Base-by-base conservation (phyloP, 768 basidiomycete species). In the Lactarius pseudohatsudake region DNA sequence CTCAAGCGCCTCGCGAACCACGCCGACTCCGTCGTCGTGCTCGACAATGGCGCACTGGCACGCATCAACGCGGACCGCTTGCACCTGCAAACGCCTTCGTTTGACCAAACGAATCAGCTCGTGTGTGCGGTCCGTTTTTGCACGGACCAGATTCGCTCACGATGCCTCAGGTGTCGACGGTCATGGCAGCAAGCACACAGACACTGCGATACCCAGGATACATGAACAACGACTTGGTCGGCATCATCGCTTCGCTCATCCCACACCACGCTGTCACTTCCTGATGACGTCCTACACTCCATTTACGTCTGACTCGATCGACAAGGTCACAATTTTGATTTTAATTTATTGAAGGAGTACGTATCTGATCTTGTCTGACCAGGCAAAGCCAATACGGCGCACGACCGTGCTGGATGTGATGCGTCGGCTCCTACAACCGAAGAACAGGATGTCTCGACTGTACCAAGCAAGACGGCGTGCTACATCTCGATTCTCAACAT, bases 141-240 rank as follows among this genome's bases (percentile, higher is more conserved):
- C 1, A 45, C 41, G 18, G 4, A 30, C 11, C 3, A 20, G 36
- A 53, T 34, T 45, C 57, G n/a, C 55, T 32, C 18, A 20, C 57
- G 11, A 50, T 59, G 64, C 30, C 47, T 11, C 62, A 98, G 96
- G 92, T 94, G 1, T 90, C 97, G 4, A 98, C 97, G 0, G 96
- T 98, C 50, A 98, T 99, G 86, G 91, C 96, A 11, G 96, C 96
- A 13, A 96, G 93, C 69, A 99, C 96, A 0, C 94, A 96, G 73
- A 98, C 96, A 16, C 84, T 99, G 30, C 86, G 96, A 72, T 99
- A 97, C 78, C 96, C 96, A 0, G 93, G 94, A 59, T 98, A 98
- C 77, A 98, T 98, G 96, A 98, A 98, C 81, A 99, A 98, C 72
- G 96, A 99, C 74, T 86, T 98, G 43, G 96, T 98, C 70, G 94